Evolutionary conservation across 805 yeast genomes (phyloP).

Genomic region (Geotrichum ghanense): DNA sequence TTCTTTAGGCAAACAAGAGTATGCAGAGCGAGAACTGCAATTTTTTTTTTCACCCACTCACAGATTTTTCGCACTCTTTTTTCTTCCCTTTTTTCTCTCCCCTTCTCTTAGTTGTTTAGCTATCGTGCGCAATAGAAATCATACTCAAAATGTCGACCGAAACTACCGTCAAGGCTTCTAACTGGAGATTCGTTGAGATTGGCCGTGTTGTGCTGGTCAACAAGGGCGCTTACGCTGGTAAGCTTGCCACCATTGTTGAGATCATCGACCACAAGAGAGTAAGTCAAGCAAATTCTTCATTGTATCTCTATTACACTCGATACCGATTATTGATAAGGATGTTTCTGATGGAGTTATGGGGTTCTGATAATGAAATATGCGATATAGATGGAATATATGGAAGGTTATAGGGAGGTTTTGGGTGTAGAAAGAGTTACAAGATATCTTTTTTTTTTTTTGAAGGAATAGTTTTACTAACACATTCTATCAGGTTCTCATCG

Average conservation of each 20-base stretch:
- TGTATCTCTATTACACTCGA: too few relatives aligned
- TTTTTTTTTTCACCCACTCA: not conserved
- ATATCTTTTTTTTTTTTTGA: constrained; percentile 2
- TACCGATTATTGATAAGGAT: too few relatives aligned
- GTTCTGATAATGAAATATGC: too few relatives aligned
- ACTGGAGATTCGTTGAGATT: constrained; percentile 99
- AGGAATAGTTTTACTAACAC: constrained; percentile 1
- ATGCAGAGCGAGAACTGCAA: not conserved
- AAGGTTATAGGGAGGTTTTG: too few relatives aligned
- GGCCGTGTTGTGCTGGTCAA: constrained; percentile 96
- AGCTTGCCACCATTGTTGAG: constrained; percentile 96
- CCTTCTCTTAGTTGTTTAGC: not conserved
- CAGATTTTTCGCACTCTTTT: not conserved
- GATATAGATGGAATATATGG: too few relatives aligned
- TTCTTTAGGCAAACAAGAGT: not conserved
- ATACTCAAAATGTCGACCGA: constrained; percentile 44
- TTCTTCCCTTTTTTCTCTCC: not conserved
- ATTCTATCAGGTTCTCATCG: constrained; percentile 62
- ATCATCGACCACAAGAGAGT: constrained; percentile 99
- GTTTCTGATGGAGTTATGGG: too few relatives aligned
- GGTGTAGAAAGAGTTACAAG: not conserved
- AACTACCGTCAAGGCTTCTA: constrained; percentile 83
- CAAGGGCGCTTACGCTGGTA: constrained; percentile 61
- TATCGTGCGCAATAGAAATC: constrained; percentile 2
- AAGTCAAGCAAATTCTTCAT: too few relatives aligned